Base-by-base conservation (phyloP, 1,284 basidiomycete genomes). In the Hypsizygus ulmarius region DNA sequence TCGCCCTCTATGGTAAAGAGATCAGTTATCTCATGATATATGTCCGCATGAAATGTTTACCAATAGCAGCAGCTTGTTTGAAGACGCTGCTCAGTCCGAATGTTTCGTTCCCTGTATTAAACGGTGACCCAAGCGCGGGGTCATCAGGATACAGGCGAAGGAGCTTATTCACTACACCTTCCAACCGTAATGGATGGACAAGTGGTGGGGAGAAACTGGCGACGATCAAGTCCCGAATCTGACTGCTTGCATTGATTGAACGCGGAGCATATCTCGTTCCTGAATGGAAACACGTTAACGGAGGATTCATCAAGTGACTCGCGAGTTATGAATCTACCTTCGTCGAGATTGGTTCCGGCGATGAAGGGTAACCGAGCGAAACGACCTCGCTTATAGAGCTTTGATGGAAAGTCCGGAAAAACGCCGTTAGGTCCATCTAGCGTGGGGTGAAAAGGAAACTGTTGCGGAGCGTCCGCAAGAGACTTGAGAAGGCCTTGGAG, bases 81-180 rank as follows among this genome's bases (percentile, higher is more conserved):
- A 61, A 78, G 21, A 68, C 59, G 28, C 62, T 61, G 30, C 65
- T 68, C 4, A 73, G 58, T 0, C 75, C 77, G 51, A 79, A 79
- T 0, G 75, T 77, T 19, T 75, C 62, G 47, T 74, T 73, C 1
- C 78, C 77, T 0, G 77, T 77, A 32, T 69, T 68, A 54, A 70
- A 79, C 0, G 78, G 79, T 0, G 74, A 76, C 0, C 78, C 77
- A 1, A 73, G 57, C 5, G 72, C 61, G 5, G 78, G 76, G 38
- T 66, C 62, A 47, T 78, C 69, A 0, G 78, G 77, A 52, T 80
- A 80, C 2, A 78, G 59, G n/a, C 68, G 48, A 0, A 78, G 47
- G 9, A 80, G 48, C 11, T 52, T 54, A 10, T 69, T 56, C 3
- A 65, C 55, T 0, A 66, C 59, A 1, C 21, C 40, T 2, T 58